phyloP scores from a whole-genome alignment of 2,329 filamentous ascomycete genomes.

The Fusarium foetens region DNA sequence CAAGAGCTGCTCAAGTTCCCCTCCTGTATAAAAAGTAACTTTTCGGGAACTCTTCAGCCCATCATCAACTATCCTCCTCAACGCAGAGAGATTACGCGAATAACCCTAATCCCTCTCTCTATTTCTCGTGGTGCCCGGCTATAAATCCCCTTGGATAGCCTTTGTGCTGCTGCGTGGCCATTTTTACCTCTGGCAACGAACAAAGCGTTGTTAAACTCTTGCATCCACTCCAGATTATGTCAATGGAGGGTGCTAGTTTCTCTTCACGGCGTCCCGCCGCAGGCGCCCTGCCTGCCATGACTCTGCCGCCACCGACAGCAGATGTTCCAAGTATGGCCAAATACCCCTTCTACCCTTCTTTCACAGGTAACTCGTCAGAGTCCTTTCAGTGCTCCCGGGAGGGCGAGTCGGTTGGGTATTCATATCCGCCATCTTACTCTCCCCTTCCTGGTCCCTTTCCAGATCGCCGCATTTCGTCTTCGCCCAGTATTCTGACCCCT shows the following conservation, averaged over 20 bases:
- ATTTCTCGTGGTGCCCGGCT: background rate
- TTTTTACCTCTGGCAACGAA: background rate
- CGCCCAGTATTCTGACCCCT: slow-evolving; percentile 50
- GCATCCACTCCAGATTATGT: background rate
- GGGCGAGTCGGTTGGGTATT: slow-evolving; percentile 35
- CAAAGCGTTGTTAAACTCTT: background rate
- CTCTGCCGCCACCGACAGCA: slow-evolving; percentile 50
- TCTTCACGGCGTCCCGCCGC: slow-evolving; percentile 50
- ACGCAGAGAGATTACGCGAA: background rate
- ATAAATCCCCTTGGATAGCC: background rate
- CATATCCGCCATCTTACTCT: slow-evolving; percentile 41
- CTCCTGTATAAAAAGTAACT: background rate
- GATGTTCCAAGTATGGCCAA: slow-evolving; percentile 52
- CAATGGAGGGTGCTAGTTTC: slow-evolving; percentile 49
- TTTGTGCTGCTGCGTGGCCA: background rate
- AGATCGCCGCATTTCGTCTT: slow-evolving; percentile 43
- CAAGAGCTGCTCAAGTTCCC: background rate
- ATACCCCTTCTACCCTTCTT: slow-evolving; percentile 38
- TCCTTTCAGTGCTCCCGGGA: slow-evolving; percentile 40
- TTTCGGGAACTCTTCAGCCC: background rate
- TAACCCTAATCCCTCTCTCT: background rate
- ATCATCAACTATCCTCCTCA: background rate
- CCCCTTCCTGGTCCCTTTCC: slow-evolving; percentile 43
- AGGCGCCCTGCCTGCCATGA: slow-evolving; percentile 49
- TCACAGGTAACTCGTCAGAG: slow-evolving; percentile 36